Base-by-base conservation (phyloP, 2,329 filamentous ascomycete species). In the Chaetomiaceae sp. region DNA sequence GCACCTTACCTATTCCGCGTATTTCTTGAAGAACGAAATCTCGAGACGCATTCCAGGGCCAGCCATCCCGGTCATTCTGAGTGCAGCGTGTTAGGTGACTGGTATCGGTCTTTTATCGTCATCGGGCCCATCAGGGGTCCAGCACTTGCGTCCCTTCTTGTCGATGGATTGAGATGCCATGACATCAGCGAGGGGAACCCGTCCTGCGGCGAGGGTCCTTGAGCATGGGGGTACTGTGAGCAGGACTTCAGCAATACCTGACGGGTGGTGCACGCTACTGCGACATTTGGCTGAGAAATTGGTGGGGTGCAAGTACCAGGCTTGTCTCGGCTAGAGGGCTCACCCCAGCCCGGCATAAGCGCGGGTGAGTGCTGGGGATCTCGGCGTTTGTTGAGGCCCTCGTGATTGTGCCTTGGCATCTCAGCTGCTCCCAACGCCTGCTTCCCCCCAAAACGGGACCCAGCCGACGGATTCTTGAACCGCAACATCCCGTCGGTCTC, bases 331-430 rank as follows among this genome's bases (percentile, higher is more conserved):
- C 21, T n/a, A 23, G 35, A 40, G 30, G 33, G 33, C 54, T 43
- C 40, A 54, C 48, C 48, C 53, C 50, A 51, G 57, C 55, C 57
- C 50, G 50, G 53, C 50, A 51, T 55, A 51, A 51, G 53, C 40
- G 39, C 55, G 54, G 57, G 53, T 53, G 55, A 55, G 44, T 48
- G 56, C 50, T 56, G 55, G 56, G 58, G 53, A 34, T 44, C 38
- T 44, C 46, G 47, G 55, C 45, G 55, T 58, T 60, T 60, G 58
- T 60, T 60, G 58, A 60, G 58, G 39, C 46, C 58, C 48, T 60
- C 57, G 58, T 60, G 58, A 60, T 60, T 58, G 55, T 50, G 21
- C 34, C 34, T 37, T 27, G 23, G 40, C 44, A 21, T 35, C 51
- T 55, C 48, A 50, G 47, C 50, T 53, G 44, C 25, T 46, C 47